Evolutionary conservation across 805 yeast species (phyloP).

Genomic region (Grigorovia humatica): DNA sequence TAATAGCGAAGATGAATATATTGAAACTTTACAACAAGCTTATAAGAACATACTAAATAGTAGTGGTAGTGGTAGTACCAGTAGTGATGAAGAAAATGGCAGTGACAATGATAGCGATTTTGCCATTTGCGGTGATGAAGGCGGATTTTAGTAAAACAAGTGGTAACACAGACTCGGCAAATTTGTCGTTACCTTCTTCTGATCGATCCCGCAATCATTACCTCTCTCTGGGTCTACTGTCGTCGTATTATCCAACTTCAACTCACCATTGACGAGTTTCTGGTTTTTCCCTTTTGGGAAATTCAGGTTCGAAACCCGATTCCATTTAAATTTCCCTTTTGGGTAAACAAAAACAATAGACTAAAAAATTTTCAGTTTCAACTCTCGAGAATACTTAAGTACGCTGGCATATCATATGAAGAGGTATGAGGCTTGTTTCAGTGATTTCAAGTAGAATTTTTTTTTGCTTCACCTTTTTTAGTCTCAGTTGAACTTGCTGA

Average conservation of each 20-base stretch:
- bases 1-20: slow-evolving; percentile 7
- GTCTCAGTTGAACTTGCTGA: no score
- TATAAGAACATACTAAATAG: background rate
- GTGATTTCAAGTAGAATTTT: background rate
- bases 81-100: background rate
- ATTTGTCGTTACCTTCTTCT: no score
- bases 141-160: background rate
- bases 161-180: background rate
- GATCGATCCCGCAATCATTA: no score
- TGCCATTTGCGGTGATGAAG: background rate
- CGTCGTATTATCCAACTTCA: no score
- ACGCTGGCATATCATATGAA: no score
- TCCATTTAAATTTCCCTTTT: background rate
- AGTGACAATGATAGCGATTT: background rate
- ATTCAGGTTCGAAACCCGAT: background rate
- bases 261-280: no score
- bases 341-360: background rate
- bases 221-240: no score
- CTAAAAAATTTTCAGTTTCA: background rate
- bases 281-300: background rate
- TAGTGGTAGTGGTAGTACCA: background rate
- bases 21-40: slow-evolving; percentile 1
- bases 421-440: background rate
- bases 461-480: background rate
- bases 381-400: background rate